phyloP scores from a whole-genome alignment of 768 basidiomycete genomes.

The Phaeotremella fagi region DNA sequence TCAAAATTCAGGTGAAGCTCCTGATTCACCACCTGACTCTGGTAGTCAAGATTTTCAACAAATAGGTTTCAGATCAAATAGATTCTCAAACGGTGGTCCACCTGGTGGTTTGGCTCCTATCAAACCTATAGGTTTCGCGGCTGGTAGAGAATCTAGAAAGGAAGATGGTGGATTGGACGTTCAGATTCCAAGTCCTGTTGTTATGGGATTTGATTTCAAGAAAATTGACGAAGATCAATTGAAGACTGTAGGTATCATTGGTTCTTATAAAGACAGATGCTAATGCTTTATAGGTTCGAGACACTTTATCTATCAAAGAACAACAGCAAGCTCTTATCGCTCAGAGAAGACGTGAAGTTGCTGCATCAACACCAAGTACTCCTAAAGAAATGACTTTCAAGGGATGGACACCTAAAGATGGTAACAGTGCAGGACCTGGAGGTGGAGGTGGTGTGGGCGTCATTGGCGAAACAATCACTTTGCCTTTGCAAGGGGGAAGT shows the following conservation, averaged over 20 bases:
- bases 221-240: conserved; percentile 36
- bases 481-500: conserved; percentile 8
- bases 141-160: conserved; percentile 25
- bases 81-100: not conserved
- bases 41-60: not conserved
- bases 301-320: conserved; percentile 41
- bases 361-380: conserved; percentile 25
- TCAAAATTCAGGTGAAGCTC: not conserved
- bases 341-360: conserved; percentile 29
- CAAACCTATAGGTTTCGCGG: conserved; percentile 42
- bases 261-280: not conserved
- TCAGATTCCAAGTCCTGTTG: conserved; percentile 35
- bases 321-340: conserved; percentile 45
- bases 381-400: conserved; percentile 43
- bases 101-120: conserved; percentile 20
- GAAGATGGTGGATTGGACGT: conserved; percentile 9
- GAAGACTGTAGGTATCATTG: conserved; percentile 30
- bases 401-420: conserved; percentile 41
- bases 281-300: conserved; percentile 32
- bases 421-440: not conserved
- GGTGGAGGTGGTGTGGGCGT: not conserved
- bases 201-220: conserved; percentile 46
- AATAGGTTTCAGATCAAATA: not conserved
- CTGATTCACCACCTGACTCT: not conserved
- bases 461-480: not conserved